Evolutionary conservation across 768 basidiomycete species (phyloP), one percentile per base, ranked within the genome.

Genomic region (Leccinum aurantiacum): DNA sequence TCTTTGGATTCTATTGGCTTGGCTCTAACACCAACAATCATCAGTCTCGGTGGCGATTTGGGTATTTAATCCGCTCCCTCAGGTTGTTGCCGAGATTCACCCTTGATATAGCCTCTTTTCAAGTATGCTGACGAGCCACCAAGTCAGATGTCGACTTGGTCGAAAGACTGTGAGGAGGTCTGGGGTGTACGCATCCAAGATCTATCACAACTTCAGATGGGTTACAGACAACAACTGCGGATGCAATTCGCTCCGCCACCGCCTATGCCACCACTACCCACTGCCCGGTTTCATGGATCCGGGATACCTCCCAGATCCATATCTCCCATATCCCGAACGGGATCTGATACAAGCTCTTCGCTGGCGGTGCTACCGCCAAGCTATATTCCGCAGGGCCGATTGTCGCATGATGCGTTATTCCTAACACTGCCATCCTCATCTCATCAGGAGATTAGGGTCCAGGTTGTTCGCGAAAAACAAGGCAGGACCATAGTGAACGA

Each of bases 141-240:
- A 19, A 60, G 84, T 60, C 74, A 78, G 25, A 78, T 90, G 61
- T 77, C 80, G n/a, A 75, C 72, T 38, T 88, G 85, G 88, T 82
- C 79, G 54, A 74, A 76, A 38, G 83, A 87, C 47, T 88, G 88
- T 57, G 85, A 87, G 67, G 86, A 85, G 59, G 70, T 82, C 19
- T 88, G 84, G 82, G 89, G 89, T 22, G 82, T 85, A 57, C 79
- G 79, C 58, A 79, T 86, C 27, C 75, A 77, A 27, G 85, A 86
- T 54, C 58, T 75, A 77, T 57, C 79, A 73, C 38, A 75, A 15
- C 58, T 65, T 52, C 63, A 66, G 31, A 59, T 58, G 27, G 61
- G 65, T 46, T 44, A 58, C 55, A 60, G 58, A 19, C 63, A 64
- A n/a, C 63, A 62, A 17, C 35, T 64, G 24, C 69, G 60, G 38